Base-by-base conservation (phyloP, 257 asterid genomes). In the Penstemon newberryi region DNA sequence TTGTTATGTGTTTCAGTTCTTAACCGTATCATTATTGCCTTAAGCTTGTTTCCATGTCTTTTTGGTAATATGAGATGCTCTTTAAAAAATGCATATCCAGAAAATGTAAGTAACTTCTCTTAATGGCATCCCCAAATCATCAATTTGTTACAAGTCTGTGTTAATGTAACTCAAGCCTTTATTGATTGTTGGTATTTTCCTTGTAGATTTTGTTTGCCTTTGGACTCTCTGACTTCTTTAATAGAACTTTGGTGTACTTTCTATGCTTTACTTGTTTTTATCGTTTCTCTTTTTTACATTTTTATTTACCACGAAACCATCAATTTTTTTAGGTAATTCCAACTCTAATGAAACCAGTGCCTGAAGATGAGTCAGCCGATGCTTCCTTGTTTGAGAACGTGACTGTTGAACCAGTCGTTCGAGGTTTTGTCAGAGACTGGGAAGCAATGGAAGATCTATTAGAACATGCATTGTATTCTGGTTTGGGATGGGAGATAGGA, bases 381-480 rank as follows among this genome's bases (percentile, higher is more conserved):
- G 80, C 85, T 53, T 75, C 95, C 41, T 77, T 74, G 81, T 76
- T 73, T 67, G 96, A 83, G 75, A 81, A 72, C 63, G 62, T 76
- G 38, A 78, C 78, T 25, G 88, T 94, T 69, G 96, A 94, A 69
- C 97, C 99, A 36, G 83, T 94, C 77, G 84, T 75, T 9, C 84
- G 96, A 73, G 99, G 99, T 60, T 94, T 87, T 70, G 76, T 91
- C 44, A 81, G 73, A 54, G 96, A 94, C 62, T 91, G 99, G 99
- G 99, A 94, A 80, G 99, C 99, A 59, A 83, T 89, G 84, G 99
- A 94, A 80, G 99, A 94, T 80, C 83, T 94, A 36, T 75, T 94
- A 65, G 83, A 76, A 69, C 89, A 94, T 80, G 91, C 86, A 59
- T 79, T 94, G 58, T 94, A 94, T 73, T 73, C 82, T 70, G 91